phyloP scores from a whole-genome alignment of 148 eudicot genomes.

The Oxyria digyna region DNA sequence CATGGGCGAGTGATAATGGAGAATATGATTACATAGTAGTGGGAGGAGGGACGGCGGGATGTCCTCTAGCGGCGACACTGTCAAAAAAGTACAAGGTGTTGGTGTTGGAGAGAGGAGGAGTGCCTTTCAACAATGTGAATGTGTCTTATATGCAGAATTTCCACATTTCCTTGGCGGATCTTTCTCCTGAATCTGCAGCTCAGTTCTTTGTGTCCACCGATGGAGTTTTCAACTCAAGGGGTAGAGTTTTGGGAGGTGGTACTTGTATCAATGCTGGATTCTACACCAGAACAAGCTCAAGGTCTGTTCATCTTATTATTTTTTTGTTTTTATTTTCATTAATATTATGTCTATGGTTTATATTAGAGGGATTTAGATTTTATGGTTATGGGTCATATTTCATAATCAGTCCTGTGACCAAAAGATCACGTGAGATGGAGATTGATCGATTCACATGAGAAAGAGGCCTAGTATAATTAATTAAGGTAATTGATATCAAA shows the following conservation, averaged over 20 bases:
- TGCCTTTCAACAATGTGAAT: constrained; percentile 60
- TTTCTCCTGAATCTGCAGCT: constrained; percentile 59
- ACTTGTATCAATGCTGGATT: constrained; percentile 89
- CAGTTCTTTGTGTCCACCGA: constrained; percentile 73
- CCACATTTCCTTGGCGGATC: constrained; percentile 68
- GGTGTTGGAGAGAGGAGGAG: constrained; percentile 80
- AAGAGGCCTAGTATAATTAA: neutral
- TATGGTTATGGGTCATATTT: neutral
- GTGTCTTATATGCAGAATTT: constrained; percentile 62
- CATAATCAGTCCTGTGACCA: neutral
- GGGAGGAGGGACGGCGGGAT: constrained; percentile 96
- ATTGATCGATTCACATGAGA: neutral
- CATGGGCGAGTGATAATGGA: constrained; percentile 8
- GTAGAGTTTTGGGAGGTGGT: constrained; percentile 84
- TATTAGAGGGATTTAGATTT: neutral
- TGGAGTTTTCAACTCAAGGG: constrained; percentile 79
- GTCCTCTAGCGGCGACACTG: constrained; percentile 77
- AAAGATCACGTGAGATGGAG: neutral
- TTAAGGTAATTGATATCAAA: no score
- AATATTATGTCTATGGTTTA: neutral
- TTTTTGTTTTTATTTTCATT: neutral
- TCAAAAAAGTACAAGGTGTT: constrained; percentile 58
- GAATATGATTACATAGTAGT: constrained; percentile 71
- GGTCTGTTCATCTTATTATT: constrained; percentile 19
- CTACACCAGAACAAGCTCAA: constrained; percentile 78